Percentiles rank a stretch among this genome's conserved stretches.
phyloP scores from a whole-genome alignment of 352 stramenopile genomes.

The Globisporangium perplexum region DNA sequence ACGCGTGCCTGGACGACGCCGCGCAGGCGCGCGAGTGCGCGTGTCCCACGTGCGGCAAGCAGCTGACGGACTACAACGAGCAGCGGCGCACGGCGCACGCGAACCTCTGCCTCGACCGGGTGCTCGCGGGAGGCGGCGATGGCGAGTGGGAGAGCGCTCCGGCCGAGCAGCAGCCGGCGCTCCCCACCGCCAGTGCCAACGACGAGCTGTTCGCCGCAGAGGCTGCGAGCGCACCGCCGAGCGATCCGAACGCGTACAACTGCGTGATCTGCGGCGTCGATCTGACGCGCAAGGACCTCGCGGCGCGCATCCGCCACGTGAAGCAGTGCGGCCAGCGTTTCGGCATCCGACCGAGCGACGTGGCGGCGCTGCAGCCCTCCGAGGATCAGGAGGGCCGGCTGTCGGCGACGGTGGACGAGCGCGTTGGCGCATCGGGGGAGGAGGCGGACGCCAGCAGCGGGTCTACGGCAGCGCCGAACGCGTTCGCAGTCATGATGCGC shows the following conservation, averaged over 20 bases:
- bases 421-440: neutral
- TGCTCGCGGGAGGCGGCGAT: constrained; percentile 7
- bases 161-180: neutral
- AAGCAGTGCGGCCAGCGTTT: constrained; percentile 73
- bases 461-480: constrained; percentile 18
- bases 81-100: constrained; percentile 58
- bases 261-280: constrained; percentile 71
- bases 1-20: constrained; percentile 59
- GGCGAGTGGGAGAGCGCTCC: constrained; percentile 5
- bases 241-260: constrained; percentile 15
- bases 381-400: constrained; percentile 2
- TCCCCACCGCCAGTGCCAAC: no score
- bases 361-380: constrained; percentile 21
- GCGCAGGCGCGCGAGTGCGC: constrained; percentile 24
- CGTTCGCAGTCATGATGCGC: constrained; percentile 56
- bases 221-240: neutral
- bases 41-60: constrained; percentile 50
- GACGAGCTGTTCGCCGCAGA: neutral
- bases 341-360: constrained; percentile 46
- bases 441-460: neutral
- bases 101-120: constrained; percentile 57
- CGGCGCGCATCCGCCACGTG: constrained; percentile 62
- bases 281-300: constrained; percentile 31
- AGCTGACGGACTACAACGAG: constrained; percentile 63
- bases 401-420: neutral